These are phyloP conservation scores for Umbelopsis vinacea DNA, from an alignment of 192 early-diverging fungal genomes.

Conservation along the genomic window DNA sequence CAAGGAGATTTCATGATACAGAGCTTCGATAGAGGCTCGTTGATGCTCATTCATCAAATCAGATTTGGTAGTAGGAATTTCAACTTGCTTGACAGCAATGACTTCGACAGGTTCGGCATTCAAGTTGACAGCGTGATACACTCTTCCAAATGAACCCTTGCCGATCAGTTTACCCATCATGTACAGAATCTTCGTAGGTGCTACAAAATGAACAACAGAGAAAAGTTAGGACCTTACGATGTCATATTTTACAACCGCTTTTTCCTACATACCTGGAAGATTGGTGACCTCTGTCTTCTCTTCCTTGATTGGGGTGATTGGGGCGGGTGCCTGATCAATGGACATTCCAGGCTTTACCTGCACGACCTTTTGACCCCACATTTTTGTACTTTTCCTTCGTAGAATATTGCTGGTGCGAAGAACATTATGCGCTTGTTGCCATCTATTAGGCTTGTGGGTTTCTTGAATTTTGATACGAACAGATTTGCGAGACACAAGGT, in stretches of 20 bases:
- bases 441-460: slow-evolving; percentile 45
- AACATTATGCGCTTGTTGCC: slow-evolving; percentile 32
- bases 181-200: slow-evolving; percentile 62
- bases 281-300: slow-evolving; percentile 32
- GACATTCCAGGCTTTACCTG: slow-evolving; percentile 51
- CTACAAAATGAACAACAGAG: slow-evolving; percentile 8
- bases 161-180: slow-evolving; percentile 81
- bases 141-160: slow-evolving; percentile 82
- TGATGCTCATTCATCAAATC: slow-evolving; percentile 50
- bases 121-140: slow-evolving; percentile 76
- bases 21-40: slow-evolving; percentile 54
- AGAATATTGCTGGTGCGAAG: slow-evolving; percentile 42
- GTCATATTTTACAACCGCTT: background rate
- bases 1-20: slow-evolving; percentile 76
- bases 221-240: too few relatives aligned
- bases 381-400: slow-evolving; percentile 54
- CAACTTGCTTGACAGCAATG: slow-evolving; percentile 86
- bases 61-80: slow-evolving; percentile 57
- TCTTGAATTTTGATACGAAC: slow-evolving; percentile 57
- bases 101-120: slow-evolving; percentile 63
- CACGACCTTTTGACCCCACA: slow-evolving; percentile 54
- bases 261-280: background rate
- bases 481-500: slow-evolving; percentile 46
- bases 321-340: slow-evolving; percentile 35
- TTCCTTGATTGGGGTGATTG: slow-evolving; percentile 34